Base-by-base conservation (phyloP, 768 basidiomycete species). In the Leccinum imitatum region DNA sequence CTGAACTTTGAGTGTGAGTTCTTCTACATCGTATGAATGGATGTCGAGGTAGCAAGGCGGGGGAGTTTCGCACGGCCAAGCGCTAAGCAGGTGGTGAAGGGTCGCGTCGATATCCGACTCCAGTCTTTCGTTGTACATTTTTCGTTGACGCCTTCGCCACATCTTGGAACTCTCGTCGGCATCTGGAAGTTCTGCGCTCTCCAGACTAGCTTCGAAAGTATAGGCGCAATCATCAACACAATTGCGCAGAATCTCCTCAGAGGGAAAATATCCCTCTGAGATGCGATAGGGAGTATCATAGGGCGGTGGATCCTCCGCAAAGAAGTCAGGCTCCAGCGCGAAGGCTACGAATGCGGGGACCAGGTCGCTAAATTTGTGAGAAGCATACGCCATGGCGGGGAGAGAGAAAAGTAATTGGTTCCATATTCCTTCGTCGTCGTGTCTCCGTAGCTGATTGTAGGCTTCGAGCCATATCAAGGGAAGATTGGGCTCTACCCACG, bases 331-430 rank as follows among this genome's bases (percentile, higher is more conserved):
- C 11, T 63, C 51, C 4, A 65, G 52, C 1, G 62, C 65, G 56
- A 78, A 75, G 1, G 79, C 71, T 13, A 80, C 50, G 2, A 79
- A 54, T 1, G 68, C 67, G 0, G 71, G 65, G 17, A 76, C 61
- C 37, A 74, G 65, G 5, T 59, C 57, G 2, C 33, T 19, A 4
- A 48, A 37, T 0, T 59, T 9, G 2, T 65, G 44, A 1, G 69
- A 71, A 3, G 54, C 51, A 61, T 75, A 78, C 13, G 63, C 68
- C 67, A 77, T 68, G 2, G 75, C 67, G 4, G 75, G 63, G 6
- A 78, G 62, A 4, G 70, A 66, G 51, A 79, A 79, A 11, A 68
- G 52, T 10, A 78, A 23, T 17, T 60, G 65, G 15, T 31, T 66
- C 56, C 62, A 63, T 47, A 69, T 59, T 11, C 21, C 7, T 21